Percentiles rank a stretch among this genome's conserved stretches.
Evolutionary conservation across 306 rosid genomes (phyloP).

Genomic region (Morella rubra): DNA sequence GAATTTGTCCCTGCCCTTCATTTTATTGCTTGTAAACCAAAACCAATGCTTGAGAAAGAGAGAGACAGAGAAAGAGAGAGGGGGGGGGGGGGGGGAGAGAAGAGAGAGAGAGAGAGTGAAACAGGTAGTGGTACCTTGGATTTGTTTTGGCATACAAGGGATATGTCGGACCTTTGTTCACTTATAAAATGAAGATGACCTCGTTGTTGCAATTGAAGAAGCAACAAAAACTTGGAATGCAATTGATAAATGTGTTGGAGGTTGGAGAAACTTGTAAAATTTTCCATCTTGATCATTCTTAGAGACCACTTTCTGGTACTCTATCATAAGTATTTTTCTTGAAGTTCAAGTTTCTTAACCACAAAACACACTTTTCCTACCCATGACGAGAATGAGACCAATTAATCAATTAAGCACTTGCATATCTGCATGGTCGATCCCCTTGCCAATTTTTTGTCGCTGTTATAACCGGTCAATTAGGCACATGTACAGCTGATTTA

Average conservation of each 20-base stretch:
- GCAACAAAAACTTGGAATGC: slow-evolving; percentile 49
- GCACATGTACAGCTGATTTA: slow-evolving; percentile 7
- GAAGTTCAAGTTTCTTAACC: slow-evolving; percentile 54
- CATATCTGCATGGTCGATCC: no score
- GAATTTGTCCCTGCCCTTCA: slow-evolving; percentile 55
- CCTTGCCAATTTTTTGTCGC: background rate
- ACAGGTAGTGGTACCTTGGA: slow-evolving; percentile 2
- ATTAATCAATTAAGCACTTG: no score
- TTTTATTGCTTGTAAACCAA: slow-evolving; percentile 26
- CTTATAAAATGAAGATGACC: slow-evolving; percentile 35
- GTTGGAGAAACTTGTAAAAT: slow-evolving; percentile 70
- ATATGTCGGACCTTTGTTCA: slow-evolving; percentile 17
- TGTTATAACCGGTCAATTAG: background rate
- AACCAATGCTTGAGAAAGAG: background rate
- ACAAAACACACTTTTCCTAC: slow-evolving; percentile 38
- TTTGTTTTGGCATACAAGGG: slow-evolving; percentile 21
- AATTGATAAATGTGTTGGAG: slow-evolving; percentile 41
- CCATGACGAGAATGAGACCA: slow-evolving; percentile 25
- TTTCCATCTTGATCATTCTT: slow-evolving; percentile 38
- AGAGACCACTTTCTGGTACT: slow-evolving; percentile 44
- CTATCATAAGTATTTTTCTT: slow-evolving; percentile 49
- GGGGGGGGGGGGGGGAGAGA: slow-evolving; percentile 12
- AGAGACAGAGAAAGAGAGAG: background rate
- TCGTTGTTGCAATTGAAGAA: slow-evolving; percentile 24
- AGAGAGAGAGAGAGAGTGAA: slow-evolving; percentile 4